These are phyloP conservation scores for Linderniella brevidens DNA, from an alignment of 257 asterid species.

Conservation along the genomic window DNA sequence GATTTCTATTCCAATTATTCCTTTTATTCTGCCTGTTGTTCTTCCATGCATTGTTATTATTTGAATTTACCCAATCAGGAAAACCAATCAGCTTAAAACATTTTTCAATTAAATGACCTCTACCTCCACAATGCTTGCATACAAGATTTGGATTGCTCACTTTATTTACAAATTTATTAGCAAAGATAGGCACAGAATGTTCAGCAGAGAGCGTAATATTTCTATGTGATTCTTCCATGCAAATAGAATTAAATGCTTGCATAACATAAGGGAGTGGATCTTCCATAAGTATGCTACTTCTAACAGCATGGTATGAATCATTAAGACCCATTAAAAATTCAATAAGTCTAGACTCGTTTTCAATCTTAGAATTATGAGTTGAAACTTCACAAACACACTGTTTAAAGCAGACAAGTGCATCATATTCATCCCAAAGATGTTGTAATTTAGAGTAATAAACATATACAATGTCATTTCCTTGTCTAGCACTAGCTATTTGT, in stretches of 20 bases:
- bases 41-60: neutral
- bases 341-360: neutral
- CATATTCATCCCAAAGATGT: too few relatives aligned
- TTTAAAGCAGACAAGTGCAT: too few relatives aligned
- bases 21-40: neutral
- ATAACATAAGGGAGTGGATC: neutral
- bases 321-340: neutral
- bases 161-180: neutral
- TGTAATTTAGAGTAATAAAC: neutral
- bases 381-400: too few relatives aligned
- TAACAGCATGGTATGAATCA: neutral
- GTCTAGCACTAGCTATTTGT: neutral
- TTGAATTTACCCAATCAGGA: neutral
- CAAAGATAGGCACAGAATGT: neutral
- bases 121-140: neutral
- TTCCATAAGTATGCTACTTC: neutral
- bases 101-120: neutral
- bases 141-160: neutral
- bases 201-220: neutral
- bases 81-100: conserved; percentile 1
- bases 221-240: neutral
- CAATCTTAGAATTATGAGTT: neutral
- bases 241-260: neutral
- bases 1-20: neutral
- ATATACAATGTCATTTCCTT: neutral